These are phyloP conservation scores for Leccinum longicurvipes DNA, from an alignment of 768 basidiomycete species.

Conservation along the genomic window DNA sequence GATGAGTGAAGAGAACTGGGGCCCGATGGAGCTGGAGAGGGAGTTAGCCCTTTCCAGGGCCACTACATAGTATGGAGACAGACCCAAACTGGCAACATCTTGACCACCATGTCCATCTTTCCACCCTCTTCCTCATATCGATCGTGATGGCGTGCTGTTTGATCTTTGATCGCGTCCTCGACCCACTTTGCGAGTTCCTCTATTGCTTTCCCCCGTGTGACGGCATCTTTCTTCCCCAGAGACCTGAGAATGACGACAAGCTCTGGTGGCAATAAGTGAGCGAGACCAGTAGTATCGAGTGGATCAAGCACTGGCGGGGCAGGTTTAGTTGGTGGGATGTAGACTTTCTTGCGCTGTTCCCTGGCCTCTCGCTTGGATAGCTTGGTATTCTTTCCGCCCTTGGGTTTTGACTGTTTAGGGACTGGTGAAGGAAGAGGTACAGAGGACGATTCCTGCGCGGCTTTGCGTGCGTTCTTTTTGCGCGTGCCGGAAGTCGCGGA, in stretches of 20 bases:
- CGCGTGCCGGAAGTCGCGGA: conserved; percentile 84
- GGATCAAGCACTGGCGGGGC: conserved; percentile 76
- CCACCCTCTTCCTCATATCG: conserved; percentile 5
- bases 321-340: conserved; percentile 83
- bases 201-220: conserved; percentile 80
- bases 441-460: conserved; percentile 33
- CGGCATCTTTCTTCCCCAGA: conserved; percentile 84
- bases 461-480: conserved; percentile 89
- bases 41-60: conserved; percentile 6
- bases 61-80: conserved; percentile 25
- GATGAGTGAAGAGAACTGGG: conserved; percentile 76
- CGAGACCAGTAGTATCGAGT: conserved; percentile 78
- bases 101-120: conserved; percentile 36
- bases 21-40: conserved; percentile 72
- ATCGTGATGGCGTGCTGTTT: conserved; percentile 35
- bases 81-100: conserved; percentile 91
- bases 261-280: conserved; percentile 70
- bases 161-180: conserved; percentile 44
- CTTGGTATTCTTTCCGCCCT: conserved; percentile 48
- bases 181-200: conserved; percentile 80
- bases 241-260: conserved; percentile 77
- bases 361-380: conserved; percentile 44
- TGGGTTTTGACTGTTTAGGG: conserved; percentile 44
- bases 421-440: conserved; percentile 35
- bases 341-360: conserved; percentile 80